Conservation (phyloP, 371 early-diverging fungal species). For the Apophysomyces ossiformis region DNA sequence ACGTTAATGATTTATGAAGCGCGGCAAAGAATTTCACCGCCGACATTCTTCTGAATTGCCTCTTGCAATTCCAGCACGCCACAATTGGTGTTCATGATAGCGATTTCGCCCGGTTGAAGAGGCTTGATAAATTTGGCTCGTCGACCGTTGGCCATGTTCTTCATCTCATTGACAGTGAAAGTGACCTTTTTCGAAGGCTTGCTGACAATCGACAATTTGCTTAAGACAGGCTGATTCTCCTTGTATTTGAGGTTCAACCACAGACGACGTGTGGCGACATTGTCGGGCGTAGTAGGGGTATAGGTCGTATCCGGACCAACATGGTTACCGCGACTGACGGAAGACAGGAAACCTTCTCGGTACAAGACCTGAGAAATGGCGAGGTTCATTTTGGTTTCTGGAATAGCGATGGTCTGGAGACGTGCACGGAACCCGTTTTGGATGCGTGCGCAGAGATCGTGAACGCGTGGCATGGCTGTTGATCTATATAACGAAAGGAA, state of each 20-base stretch:
- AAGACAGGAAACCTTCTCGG: slow-evolving; percentile 89
- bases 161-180: slow-evolving; percentile 81
- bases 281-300: slow-evolving; percentile 81
- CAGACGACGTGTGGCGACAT: slow-evolving; percentile 85
- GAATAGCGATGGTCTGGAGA: slow-evolving; percentile 84
- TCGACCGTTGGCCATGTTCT: slow-evolving; percentile 71
- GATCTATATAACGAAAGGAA: background rate
- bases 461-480: slow-evolving; percentile 74
- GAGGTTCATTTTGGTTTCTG: slow-evolving; percentile 89
- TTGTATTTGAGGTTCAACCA: slow-evolving; percentile 96
- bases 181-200: slow-evolving; percentile 85
- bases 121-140: slow-evolving; percentile 80
- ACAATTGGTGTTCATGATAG: slow-evolving; percentile 84
- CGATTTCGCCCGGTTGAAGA: slow-evolving; percentile 88
- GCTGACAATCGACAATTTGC: slow-evolving; percentile 72
- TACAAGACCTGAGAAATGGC: slow-evolving; percentile 87
- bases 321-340: slow-evolving; percentile 82
- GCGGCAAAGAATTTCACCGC: slow-evolving; percentile 90
- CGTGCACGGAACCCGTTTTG: slow-evolving; percentile 89
- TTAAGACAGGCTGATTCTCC: slow-evolving; percentile 82
- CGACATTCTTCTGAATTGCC: slow-evolving; percentile 82
- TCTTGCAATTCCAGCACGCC: slow-evolving; percentile 95
- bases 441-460: slow-evolving; percentile 92
- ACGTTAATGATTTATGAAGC: slow-evolving; percentile 35
- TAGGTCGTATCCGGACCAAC: slow-evolving; percentile 69